phyloP scores from a whole-genome alignment of 2,329 filamentous ascomycete genomes.

The Cadophora sp. region DNA sequence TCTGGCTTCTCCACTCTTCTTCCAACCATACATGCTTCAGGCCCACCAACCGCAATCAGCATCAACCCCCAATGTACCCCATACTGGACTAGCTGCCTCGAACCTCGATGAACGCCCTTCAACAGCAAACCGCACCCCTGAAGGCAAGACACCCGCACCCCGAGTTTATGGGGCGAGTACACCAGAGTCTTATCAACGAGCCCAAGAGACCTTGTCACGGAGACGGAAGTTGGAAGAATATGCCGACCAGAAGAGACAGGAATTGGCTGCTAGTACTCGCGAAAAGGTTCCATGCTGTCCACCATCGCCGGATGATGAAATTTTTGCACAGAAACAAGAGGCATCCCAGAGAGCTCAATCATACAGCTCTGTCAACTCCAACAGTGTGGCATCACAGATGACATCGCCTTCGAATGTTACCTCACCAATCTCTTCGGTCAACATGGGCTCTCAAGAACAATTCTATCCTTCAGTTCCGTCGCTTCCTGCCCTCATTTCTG shows the following conservation, averaged over 20 bases:
- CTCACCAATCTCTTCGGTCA: constrained; percentile 52
- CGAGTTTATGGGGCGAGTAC: constrained; percentile 49
- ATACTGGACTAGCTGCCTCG: constrained; percentile 39
- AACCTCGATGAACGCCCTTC: constrained; percentile 54
- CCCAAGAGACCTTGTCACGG: constrained; percentile 44
- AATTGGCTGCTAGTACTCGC: constrained; percentile 26
- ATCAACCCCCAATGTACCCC: constrained; percentile 39
- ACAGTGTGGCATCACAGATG: constrained; percentile 51
- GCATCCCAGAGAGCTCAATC: constrained; percentile 39
- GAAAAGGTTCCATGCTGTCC: constrained; percentile 49
- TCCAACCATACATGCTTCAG: constrained; percentile 40
- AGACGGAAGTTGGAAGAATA: constrained; percentile 47
- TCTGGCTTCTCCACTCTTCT: constrained; percentile 42
- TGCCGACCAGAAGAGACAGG: constrained; percentile 45
- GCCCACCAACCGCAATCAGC: constrained; percentile 37
- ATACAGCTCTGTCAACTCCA: constrained; percentile 44
- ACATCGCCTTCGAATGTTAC: constrained; percentile 39
- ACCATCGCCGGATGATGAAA: constrained; percentile 55
- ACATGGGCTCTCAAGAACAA: constrained; percentile 51
- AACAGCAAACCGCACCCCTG: constrained; percentile 55
- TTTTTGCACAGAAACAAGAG: constrained; percentile 40
- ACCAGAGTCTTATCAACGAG: constrained; percentile 50
- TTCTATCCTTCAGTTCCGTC: constrained; percentile 67
- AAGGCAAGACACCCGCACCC: constrained; percentile 48
- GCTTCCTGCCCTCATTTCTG: constrained; percentile 66